These are phyloP conservation scores for Oemleria cerasiformis DNA, from an alignment of 306 rosid genomes.

Conservation along the genomic window DNA sequence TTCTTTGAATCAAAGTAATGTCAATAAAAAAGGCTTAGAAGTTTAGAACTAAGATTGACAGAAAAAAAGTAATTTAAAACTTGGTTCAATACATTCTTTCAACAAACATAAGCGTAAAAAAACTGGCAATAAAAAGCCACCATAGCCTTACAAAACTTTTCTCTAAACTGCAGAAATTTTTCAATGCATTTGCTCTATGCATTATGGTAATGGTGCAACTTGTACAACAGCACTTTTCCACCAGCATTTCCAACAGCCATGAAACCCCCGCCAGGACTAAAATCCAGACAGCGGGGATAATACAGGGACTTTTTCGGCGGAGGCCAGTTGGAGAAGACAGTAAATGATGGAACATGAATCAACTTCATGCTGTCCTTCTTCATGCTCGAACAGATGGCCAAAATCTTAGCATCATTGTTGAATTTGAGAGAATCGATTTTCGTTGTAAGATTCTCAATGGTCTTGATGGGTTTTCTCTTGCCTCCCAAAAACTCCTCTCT, in stretches of 20 bases:
- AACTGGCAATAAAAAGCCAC: no score
- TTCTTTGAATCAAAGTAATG: no score
- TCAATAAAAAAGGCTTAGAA: no score
- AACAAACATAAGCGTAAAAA: no score
- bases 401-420: slow-evolving; percentile 50
- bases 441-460: slow-evolving; percentile 50
- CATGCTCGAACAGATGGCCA: slow-evolving; percentile 71
- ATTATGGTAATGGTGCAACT: slow-evolving; percentile 44
- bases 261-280: slow-evolving; percentile 90
- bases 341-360: slow-evolving; percentile 68
- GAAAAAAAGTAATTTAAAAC: no score
- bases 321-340: slow-evolving; percentile 85
- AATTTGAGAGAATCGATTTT: slow-evolving; percentile 54
- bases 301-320: slow-evolving; percentile 40
- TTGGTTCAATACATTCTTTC: no score
- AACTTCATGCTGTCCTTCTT: slow-evolving; percentile 67
- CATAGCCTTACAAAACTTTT: no score
- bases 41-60: no score
- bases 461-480: slow-evolving; percentile 54
- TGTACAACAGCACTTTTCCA: slow-evolving; percentile 69
- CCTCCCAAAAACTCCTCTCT: slow-evolving; percentile 60
- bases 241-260: slow-evolving; percentile 79
- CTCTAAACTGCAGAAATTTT: neutral
- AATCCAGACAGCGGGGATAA: slow-evolving; percentile 70
- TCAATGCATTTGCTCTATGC: slow-evolving; percentile 25